Percentiles rank a stretch among this genome's conserved stretches.
Conservation (phyloP, 257 asterid species). For the Misopates orontium region DNA sequence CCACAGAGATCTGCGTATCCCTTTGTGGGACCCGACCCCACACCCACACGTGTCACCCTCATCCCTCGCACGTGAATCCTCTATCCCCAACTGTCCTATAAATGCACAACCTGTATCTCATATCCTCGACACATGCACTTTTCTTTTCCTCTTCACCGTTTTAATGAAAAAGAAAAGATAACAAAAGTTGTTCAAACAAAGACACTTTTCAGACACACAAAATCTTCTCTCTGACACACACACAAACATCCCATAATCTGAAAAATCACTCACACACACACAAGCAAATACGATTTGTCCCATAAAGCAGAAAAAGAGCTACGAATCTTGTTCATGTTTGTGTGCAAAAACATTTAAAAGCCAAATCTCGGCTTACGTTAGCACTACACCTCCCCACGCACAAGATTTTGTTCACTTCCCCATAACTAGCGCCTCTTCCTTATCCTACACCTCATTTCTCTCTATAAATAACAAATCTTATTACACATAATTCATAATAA, state of each 20-base stretch:
- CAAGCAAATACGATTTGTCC: slow-evolving; percentile 5
- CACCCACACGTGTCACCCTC: slow-evolving; percentile 49
- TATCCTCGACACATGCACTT: slow-evolving; percentile 40
- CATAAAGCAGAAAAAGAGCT: slow-evolving; percentile 7
- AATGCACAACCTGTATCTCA: slow-evolving; percentile 45
- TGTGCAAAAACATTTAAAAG: slow-evolving; percentile 54
- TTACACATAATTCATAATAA: not conserved
- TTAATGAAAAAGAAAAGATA: not conserved
- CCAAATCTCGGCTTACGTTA: slow-evolving; percentile 48
- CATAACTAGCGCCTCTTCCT: not conserved
- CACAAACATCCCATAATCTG: slow-evolving; percentile 12
- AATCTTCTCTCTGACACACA: slow-evolving; percentile 27
- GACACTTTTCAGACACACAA: slow-evolving; percentile 22
- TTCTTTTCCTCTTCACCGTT: not conserved
- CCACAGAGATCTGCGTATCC: slow-evolving; percentile 47
- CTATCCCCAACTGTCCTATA: slow-evolving; percentile 40
- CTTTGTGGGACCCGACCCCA: slow-evolving; percentile 32
- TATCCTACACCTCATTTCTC: not conserved
- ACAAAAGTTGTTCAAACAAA: not conserved
- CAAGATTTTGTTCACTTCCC: slow-evolving; percentile 34
- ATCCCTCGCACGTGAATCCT: slow-evolving; percentile 49
- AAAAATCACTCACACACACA: slow-evolving; percentile 26
- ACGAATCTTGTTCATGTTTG: slow-evolving; percentile 58
- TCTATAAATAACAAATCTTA: not conserved
- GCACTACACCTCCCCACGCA: slow-evolving; percentile 21